Evolutionary conservation across 805 yeast species (phyloP), one percentile per base, ranked within the genome.

Genomic region (Kurtzmaniella fragi): DNA sequence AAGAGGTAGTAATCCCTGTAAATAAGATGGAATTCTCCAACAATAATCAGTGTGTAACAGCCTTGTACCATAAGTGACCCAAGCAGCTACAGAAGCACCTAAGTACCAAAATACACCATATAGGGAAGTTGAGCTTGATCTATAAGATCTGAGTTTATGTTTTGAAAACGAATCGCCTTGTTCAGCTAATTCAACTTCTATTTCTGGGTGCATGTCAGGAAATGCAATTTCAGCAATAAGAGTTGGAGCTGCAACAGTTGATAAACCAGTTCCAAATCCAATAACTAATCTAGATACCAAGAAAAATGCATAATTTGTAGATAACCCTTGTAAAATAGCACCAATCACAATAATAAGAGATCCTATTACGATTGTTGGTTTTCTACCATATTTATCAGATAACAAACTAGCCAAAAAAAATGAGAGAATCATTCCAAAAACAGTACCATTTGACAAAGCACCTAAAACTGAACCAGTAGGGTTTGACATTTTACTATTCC

Each of bases 11-110:
- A 62, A 50, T 31, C 71, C 75, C 56, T 78, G 83, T 31, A 77
- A 42, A 37, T 64, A 64, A 10, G 78, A 64, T 30, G 83, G 82
- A 39, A 77, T 59, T 57, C 77, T 72, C 82, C 82, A 77, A 20
- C 70, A 59, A 64, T 70, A 67, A 29, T 59, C 50, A 33, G 33
- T 46, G 7, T 44, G 31, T 11, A 15, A 28, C 35, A 30, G 44
- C 44, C 64, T 54, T 13, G 76, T 62, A 50, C 78, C 80, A 45
- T 61, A 73, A 2, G 77, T 62, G 36, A 68, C 64, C 74, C 77
- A 70, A 20, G 77, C 73, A 6, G 80, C 75, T 34, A 75, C 52
- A 40, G 73, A 51, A n/a, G 78, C 77, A 34, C 81, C 81, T 29
- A 73, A 48, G 47, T 71, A 73, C 79, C 78, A 74, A 40, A 67